A percentile compares a stretch with the other conserved stretches of the same genome.
phyloP scores from a whole-genome alignment of 208 protist species.

The Vickermania spadyakhi region DNA sequence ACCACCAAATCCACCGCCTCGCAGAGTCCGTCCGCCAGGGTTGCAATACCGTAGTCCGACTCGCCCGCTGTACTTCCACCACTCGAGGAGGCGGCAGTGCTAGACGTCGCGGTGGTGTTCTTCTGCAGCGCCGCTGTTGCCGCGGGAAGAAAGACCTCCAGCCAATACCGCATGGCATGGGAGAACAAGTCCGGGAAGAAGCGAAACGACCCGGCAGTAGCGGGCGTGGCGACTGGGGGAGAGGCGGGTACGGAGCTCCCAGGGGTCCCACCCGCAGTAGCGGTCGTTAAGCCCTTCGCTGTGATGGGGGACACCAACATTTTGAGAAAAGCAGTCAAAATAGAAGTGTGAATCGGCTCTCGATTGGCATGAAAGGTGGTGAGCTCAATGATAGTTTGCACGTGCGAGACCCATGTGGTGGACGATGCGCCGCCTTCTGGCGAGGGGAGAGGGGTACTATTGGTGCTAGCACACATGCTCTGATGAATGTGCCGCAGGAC shows the following conservation, averaged over 20 bases:
- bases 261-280: background rate
- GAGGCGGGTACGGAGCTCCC: conserved; percentile 3
- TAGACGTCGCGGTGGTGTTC: background rate
- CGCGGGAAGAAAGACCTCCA: background rate
- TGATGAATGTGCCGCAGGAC: conserved; percentile 39
- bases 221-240: background rate
- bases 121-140: background rate
- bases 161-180: conserved; percentile 22
- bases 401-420: conserved; percentile 28
- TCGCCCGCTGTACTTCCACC: background rate
- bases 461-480: conserved; percentile 4
- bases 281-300: background rate
- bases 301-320: conserved; percentile 15
- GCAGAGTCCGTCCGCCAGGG: conserved; percentile 1
- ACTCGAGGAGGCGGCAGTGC: background rate
- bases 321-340: conserved; percentile 55
- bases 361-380: conserved; percentile 78
- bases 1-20: conserved; percentile 63
- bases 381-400: conserved; percentile 64
- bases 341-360: conserved; percentile 69
- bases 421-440: conserved; percentile 11
- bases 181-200: conserved; percentile 68
- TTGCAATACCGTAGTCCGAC: background rate
- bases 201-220: background rate
- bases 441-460: conserved; percentile 9